Percentiles rank a stretch among this genome's conserved stretches.
These are phyloP conservation scores for Zanthoxylum bungeanum DNA, from an alignment of 345 rosid genomes.

Conservation along the genomic window DNA sequence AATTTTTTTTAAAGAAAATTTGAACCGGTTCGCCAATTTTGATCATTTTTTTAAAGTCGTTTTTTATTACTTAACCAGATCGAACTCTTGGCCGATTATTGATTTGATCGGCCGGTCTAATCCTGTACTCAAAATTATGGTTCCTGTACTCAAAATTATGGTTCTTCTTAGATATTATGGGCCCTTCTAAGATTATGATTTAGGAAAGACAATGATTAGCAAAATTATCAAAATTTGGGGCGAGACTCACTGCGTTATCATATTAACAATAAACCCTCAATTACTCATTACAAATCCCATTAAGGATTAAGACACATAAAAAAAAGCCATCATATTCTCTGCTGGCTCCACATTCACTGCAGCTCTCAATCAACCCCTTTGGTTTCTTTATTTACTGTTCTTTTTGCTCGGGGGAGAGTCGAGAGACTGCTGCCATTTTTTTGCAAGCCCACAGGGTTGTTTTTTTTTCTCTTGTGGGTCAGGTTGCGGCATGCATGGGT, in stretches of 20 bases:
- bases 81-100: too few species aligned
- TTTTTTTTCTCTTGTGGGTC: neutral
- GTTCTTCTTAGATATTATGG: neutral
- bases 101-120: too few species aligned
- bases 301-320: neutral
- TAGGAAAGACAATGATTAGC: neutral
- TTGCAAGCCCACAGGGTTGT: neutral
- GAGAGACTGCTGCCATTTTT: conserved; percentile 3
- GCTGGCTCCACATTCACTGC: conserved; percentile 12
- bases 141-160: too few species aligned
- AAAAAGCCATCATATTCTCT: neutral
- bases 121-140: too few species aligned
- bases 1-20: too few species aligned
- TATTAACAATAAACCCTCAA: neutral
- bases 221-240: neutral
- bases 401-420: conserved; percentile 3
- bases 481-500: neutral
- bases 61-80: too few species aligned
- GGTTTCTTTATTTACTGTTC: too few species aligned
- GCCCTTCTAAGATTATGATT: neutral
- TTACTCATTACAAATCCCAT: neutral
- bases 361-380: neutral
- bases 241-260: neutral
- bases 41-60: too few species aligned
- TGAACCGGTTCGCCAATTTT: too few species aligned